Evolutionary conservation across 2,329 filamentous ascomycete species (phyloP).

Genomic region (Fusarium subtropicale): DNA sequence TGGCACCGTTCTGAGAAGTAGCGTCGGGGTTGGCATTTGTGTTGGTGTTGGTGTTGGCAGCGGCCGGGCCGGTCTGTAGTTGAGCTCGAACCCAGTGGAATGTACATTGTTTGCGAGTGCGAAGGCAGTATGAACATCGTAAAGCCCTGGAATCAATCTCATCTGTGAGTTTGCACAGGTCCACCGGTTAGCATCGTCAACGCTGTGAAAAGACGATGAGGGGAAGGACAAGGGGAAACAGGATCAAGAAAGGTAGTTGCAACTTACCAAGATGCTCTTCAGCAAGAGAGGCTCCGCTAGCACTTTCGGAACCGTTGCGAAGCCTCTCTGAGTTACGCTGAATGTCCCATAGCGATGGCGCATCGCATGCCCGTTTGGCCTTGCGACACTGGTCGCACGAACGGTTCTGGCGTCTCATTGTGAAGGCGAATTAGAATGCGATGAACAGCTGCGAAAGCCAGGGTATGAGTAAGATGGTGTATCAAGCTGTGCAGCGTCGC

Average conservation of each 20-base stretch:
- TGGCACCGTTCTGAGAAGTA: slow-evolving; percentile 32
- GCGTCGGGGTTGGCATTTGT: slow-evolving; percentile 29
- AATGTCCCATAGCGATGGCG: slow-evolving; percentile 47
- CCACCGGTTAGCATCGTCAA: slow-evolving; percentile 42
- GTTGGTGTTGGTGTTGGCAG: slow-evolving; percentile 21
- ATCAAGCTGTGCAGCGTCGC: slow-evolving; percentile 21
- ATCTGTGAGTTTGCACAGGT: slow-evolving; percentile 40
- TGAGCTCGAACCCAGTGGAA: slow-evolving; percentile 48
- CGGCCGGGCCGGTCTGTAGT: slow-evolving; percentile 43
- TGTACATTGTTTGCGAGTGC: slow-evolving; percentile 47
- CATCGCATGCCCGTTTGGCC: slow-evolving; percentile 48
- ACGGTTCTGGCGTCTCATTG: slow-evolving; percentile 47
- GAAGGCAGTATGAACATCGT: slow-evolving; percentile 47
- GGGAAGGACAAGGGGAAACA: slow-evolving; percentile 10
- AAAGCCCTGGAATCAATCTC: slow-evolving; percentile 47
- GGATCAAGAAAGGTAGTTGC: neutral
- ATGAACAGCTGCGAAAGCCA: slow-evolving; percentile 2
- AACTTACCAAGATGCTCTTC: slow-evolving; percentile 47
- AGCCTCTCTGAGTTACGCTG: slow-evolving; percentile 46
- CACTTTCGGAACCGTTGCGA: slow-evolving; percentile 37
- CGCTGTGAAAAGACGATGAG: slow-evolving; percentile 31
- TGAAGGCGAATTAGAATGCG: slow-evolving; percentile 15
- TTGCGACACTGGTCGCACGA: slow-evolving; percentile 48
- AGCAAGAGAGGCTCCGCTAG: slow-evolving; percentile 41
- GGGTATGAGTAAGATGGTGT: slow-evolving; percentile 18